These are phyloP conservation scores for Acer saccharum DNA, from an alignment of 345 rosid species.

Conservation along the genomic window DNA sequence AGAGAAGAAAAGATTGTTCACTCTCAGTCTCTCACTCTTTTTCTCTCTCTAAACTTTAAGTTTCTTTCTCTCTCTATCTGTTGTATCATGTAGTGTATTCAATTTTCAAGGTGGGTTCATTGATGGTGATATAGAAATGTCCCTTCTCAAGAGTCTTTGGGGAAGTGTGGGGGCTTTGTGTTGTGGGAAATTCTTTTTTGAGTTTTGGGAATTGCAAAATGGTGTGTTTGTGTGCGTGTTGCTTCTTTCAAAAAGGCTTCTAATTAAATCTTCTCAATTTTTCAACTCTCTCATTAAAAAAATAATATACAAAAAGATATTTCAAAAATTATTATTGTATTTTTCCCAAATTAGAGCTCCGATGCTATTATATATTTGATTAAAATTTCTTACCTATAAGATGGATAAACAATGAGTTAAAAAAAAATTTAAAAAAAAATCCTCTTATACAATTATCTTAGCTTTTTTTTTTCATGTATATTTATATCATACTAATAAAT, in stretches of 20 bases:
- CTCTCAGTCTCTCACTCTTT: background rate
- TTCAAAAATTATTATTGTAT: too few relatives aligned
- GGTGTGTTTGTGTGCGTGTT: background rate
- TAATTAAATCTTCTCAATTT: too few relatives aligned
- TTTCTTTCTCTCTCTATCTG: background rate
- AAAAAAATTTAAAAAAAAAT: too few relatives aligned
- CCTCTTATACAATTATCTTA: too few relatives aligned
- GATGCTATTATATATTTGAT: too few relatives aligned
- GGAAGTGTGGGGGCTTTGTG: slow-evolving; percentile 46
- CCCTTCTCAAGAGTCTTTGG: slow-evolving; percentile 41
- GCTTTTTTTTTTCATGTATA: too few relatives aligned
- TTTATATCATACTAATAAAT: too few relatives aligned
- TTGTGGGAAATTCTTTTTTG: slow-evolving; percentile 32
- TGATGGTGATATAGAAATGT: slow-evolving; percentile 49
- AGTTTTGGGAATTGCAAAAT: slow-evolving; percentile 48
- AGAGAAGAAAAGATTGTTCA: background rate
- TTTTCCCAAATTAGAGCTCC: too few relatives aligned
- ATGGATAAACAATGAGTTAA: too few relatives aligned
- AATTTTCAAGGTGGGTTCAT: slow-evolving; percentile 52
- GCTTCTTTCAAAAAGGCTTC: slow-evolving; percentile 16
- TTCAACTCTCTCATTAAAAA: too few relatives aligned
- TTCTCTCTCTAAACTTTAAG: background rate
- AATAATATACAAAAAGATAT: too few relatives aligned
- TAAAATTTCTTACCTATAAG: too few relatives aligned
- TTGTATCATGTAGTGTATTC: slow-evolving; percentile 19